Evolutionary conservation across 495 filamentous ascomycete genomes (phyloP).

Genomic region (Xylaria scruposa): DNA sequence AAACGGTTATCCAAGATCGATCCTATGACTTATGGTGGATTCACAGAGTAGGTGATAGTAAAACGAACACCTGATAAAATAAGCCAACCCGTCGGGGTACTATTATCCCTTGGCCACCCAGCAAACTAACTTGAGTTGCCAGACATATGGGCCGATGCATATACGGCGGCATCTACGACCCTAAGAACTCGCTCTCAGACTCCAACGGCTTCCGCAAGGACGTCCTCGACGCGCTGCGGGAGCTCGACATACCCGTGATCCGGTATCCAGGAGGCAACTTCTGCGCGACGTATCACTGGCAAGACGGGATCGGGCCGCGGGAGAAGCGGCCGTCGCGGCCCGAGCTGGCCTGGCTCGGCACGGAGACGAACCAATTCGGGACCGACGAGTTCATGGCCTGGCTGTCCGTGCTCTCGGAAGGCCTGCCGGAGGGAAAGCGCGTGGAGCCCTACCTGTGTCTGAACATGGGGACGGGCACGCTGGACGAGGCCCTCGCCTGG

Average conservation of each 20-base stretch:
- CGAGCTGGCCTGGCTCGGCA: conserved; percentile 77
- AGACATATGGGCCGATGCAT: conserved; percentile 86
- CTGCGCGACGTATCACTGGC: conserved; percentile 82
- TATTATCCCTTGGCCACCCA: background rate
- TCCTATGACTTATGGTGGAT: conserved; percentile 76
- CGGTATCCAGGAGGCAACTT: conserved; percentile 85
- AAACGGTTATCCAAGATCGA: conserved; percentile 72
- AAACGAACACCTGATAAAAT: background rate
- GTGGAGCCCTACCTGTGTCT: conserved; percentile 77
- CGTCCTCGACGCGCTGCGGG: conserved; percentile 71
- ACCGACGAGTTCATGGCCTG: conserved; percentile 86
- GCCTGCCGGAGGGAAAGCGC: conserved; percentile 31
- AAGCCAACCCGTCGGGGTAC: background rate
- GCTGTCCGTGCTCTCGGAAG: conserved; percentile 66
- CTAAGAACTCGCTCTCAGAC: conserved; percentile 71
- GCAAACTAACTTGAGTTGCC: too few species aligned
- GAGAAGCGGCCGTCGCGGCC: conserved; percentile 70
- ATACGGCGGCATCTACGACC: conserved; percentile 85
- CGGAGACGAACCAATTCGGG: conserved; percentile 77
- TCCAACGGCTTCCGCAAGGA: conserved; percentile 77
- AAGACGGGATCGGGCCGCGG: conserved; percentile 75
- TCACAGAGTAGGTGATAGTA: conserved; percentile 64
- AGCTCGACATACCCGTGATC: conserved; percentile 74
- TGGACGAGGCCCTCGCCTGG: conserved; percentile 79
- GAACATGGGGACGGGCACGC: conserved; percentile 77